Evolutionary conservation across 352 stramenopile genomes (phyloP), one percentile per base, ranked within the genome.

Genomic region (Globisporangium radiosum): DNA sequence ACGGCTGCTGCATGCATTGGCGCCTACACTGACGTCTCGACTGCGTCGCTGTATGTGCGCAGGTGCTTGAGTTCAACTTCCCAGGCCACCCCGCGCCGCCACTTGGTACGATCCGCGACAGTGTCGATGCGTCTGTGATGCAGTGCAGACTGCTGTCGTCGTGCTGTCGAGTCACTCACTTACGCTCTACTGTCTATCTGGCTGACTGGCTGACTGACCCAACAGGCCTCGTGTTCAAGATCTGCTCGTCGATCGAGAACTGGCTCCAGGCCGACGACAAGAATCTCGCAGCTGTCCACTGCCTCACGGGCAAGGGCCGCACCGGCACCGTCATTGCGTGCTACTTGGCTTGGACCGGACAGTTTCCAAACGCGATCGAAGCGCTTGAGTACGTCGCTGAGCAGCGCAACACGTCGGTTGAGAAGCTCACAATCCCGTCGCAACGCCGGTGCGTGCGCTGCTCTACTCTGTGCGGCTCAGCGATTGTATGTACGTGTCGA

Each of bases 251-350:
- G 25, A 97, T 99, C 64, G 96, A 99, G 78, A 97, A 81, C 59
- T 99, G 97, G 97, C 79, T 99, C 39, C 86, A 94, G 49, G 95
- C 97, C 0, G 95, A 99, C 62, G 74, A 91, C 15, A 85, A 91
- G 63, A 99, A 99, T 75, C 78, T 99, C 5, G 96, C 92, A 0
- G 94, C 96, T 0, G 76, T 99, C 13, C 96, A 99, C 71, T 99
- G 97, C 71, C 69, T 99, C 36, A 99, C 95, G 7, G 97, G 97
- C 42, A 96, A 97, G 64, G 97, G 97, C 0, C 77, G 96, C 33
- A 99, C 95, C 5, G 87, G 81, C 25, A 98, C 92, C 0, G 94
- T 99, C 10, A 77, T 98, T 13, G 94, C 96, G 0, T 98, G 94
- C 57, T 98, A 98, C 64, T 80, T 99, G 62, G 95, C 91, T 44